These are phyloP conservation scores for Pugionium dolabratum DNA, from an alignment of 345 rosid species.

Conservation along the genomic window DNA sequence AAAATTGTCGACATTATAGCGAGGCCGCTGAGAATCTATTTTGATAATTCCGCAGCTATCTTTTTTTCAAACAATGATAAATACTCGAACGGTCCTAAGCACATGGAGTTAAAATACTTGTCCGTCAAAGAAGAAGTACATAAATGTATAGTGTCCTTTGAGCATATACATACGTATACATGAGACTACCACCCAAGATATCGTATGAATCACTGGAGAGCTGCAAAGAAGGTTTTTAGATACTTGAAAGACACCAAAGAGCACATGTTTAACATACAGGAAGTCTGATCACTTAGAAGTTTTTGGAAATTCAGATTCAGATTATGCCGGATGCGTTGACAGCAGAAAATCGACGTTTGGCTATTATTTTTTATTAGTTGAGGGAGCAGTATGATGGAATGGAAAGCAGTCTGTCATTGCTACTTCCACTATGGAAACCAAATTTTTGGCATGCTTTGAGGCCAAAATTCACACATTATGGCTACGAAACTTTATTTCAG, in stretches of 20 bases:
- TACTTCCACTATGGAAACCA: constrained; percentile 19
- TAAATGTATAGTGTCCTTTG: too few species aligned
- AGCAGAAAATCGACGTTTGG: constrained; percentile 19
- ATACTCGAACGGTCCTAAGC: not conserved
- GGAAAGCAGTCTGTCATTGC: not conserved
- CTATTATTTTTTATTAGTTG: constrained; percentile 3
- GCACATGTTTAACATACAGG: constrained; percentile 7
- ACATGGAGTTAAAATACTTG: too few species aligned
- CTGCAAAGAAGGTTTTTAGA: constrained; percentile 4
- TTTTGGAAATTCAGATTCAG: constrained; percentile 8
- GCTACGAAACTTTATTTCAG: not conserved
- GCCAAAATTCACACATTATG: not conserved
- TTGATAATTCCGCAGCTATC: not conserved
- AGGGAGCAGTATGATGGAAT: constrained; percentile 21
- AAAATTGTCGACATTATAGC: constrained; percentile 6
- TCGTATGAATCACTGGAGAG: constrained; percentile 1
- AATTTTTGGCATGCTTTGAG: constrained; percentile 21
- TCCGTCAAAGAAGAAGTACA: too few species aligned
- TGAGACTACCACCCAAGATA: constrained; percentile 1
- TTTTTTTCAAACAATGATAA: constrained; percentile 20
- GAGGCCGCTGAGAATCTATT: constrained; percentile 11
- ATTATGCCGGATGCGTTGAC: constrained; percentile 6
- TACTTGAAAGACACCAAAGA: constrained; percentile 1
- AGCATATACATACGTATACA: not conserved
- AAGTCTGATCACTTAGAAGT: constrained; percentile 15